These are phyloP conservation scores for Trichoderma citrinoviride DNA, from an alignment of 2,329 filamentous ascomycete genomes.

Conservation along the genomic window DNA sequence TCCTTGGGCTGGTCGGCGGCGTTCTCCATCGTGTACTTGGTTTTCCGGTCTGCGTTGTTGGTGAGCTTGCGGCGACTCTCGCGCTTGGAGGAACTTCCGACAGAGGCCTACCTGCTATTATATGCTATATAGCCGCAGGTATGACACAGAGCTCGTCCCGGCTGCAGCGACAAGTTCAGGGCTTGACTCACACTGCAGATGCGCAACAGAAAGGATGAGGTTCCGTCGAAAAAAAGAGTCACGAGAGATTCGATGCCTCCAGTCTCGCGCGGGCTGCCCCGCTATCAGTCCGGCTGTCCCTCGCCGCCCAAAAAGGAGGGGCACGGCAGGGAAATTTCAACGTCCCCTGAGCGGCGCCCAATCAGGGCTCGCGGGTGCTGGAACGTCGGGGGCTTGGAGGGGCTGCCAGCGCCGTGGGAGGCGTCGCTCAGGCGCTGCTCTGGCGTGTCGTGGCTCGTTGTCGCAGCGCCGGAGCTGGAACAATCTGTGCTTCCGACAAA, in stretches of 20 bases:
- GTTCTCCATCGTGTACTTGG: slow-evolving; percentile 32
- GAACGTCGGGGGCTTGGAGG: not conserved
- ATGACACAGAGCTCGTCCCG: not conserved
- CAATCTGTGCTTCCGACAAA: slow-evolving; percentile 31
- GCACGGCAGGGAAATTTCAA: slow-evolving; percentile 24
- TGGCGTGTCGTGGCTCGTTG: not conserved
- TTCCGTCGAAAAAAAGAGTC: slow-evolving; percentile 12
- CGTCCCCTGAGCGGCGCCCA: slow-evolving; percentile 22
- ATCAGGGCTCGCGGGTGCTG: slow-evolving; percentile 22
- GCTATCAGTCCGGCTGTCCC: slow-evolving; percentile 21
- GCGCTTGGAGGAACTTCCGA: not conserved
- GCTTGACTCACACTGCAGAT: slow-evolving; percentile 4
- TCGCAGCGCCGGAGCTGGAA: slow-evolving; percentile 28
- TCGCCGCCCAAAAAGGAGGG: slow-evolving; percentile 22
- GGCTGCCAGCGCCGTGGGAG: slow-evolving; percentile 5
- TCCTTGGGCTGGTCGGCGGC: slow-evolving; percentile 49
- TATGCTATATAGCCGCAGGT: not conserved
- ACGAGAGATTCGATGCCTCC: slow-evolving; percentile 11
- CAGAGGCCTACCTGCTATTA: not conserved
- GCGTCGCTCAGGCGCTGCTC: not conserved
- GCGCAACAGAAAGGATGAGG: not conserved
- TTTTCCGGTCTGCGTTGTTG: not conserved
- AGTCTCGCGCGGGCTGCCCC: slow-evolving; percentile 22
- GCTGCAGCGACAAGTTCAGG: not conserved
- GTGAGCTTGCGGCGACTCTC: not conserved